Base-by-base conservation (phyloP, 2,329 filamentous ascomycete species). In the Calonectria leucothoes region DNA sequence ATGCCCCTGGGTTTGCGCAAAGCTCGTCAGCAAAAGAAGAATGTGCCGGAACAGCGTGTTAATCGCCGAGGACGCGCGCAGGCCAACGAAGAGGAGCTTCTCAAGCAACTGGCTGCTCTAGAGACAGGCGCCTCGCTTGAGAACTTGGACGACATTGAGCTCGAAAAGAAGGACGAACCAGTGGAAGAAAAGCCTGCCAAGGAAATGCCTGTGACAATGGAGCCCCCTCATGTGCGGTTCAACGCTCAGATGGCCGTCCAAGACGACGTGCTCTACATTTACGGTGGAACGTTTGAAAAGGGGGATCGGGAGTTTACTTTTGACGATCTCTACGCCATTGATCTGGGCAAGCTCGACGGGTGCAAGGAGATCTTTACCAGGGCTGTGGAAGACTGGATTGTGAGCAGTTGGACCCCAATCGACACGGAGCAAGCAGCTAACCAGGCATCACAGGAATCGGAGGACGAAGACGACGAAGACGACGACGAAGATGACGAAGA, bases 251-350 rank as follows among this genome's bases (percentile, higher is more conserved):
- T 98, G 48, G 92, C 96, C 0, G 95, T 98, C 0, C 96, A 98
- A 84, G 95, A 96, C 77, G 97, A 99, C 82, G 92, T 94, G 11
- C 89, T 98, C 1, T 99, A 96, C 85, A 95, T 98, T 68, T 98
- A 97, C 81, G 96, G 97, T 35, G 97, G 97, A 23, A 99, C 96
- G 0, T 98, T 94, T 80, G 97, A 99, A 82, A 97, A 98, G 82
- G 96, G 95, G 23, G 97, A 99, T 80, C 91, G 95, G 27, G 97
- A 99, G 84, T 98, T 94, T 81, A 98, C 96, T 0, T 98, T 98
- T 84, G 96, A 98, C 79, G 97, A 99, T 80, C 88, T 99, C 84
- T 97, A 97, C 85, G 93, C 95, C 2, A 92, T 98, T 73, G 95
- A 99, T 81, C 88, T 99, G n/a, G 96, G 94, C 73, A 98, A 98